phyloP scores from a whole-genome alignment of 306 rosid species.

The Elaeagnus macrophylla region DNA sequence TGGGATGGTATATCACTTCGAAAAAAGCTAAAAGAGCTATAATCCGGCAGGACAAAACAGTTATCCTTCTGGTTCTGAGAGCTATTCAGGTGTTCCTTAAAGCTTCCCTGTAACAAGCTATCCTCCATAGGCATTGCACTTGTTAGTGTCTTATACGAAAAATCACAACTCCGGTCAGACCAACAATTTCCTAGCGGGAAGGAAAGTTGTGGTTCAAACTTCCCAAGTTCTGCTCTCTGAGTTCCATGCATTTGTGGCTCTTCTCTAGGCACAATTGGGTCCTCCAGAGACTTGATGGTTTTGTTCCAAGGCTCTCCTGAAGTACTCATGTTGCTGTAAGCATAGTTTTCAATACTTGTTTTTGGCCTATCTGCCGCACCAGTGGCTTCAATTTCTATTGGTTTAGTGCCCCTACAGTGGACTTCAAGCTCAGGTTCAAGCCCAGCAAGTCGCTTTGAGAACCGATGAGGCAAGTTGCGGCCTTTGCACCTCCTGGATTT shows the following conservation, averaged over 20 bases:
- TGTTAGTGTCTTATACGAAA: slow-evolving; percentile 76
- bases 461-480: slow-evolving; percentile 25
- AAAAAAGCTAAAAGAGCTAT: slow-evolving; percentile 45
- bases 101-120: slow-evolving; percentile 40
- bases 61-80: slow-evolving; percentile 27
- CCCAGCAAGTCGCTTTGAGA: slow-evolving; percentile 52
- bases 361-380: slow-evolving; percentile 18
- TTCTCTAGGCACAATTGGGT: slow-evolving; percentile 17
- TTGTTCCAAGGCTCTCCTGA: slow-evolving; percentile 23
- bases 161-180: slow-evolving; percentile 79
- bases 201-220: slow-evolving; percentile 39
- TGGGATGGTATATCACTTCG: slow-evolving; percentile 47
- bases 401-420: slow-evolving; percentile 20
- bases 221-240: slow-evolving; percentile 30
- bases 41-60: slow-evolving; percentile 48
- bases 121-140: slow-evolving; percentile 73
- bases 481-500: slow-evolving; percentile 40
- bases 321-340: too few relatives aligned
- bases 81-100: slow-evolving; percentile 43
- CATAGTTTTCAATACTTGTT: too few relatives aligned
- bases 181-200: slow-evolving; percentile 66
- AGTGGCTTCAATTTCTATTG: slow-evolving; percentile 19
- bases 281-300: slow-evolving; percentile 21
- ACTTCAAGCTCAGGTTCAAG: slow-evolving; percentile 48
- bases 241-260: slow-evolving; percentile 16